Evolutionary conservation across 1,284 basidiomycete species (phyloP), one percentile per base, ranked within the genome.

Genomic region (Melampsora americana): DNA sequence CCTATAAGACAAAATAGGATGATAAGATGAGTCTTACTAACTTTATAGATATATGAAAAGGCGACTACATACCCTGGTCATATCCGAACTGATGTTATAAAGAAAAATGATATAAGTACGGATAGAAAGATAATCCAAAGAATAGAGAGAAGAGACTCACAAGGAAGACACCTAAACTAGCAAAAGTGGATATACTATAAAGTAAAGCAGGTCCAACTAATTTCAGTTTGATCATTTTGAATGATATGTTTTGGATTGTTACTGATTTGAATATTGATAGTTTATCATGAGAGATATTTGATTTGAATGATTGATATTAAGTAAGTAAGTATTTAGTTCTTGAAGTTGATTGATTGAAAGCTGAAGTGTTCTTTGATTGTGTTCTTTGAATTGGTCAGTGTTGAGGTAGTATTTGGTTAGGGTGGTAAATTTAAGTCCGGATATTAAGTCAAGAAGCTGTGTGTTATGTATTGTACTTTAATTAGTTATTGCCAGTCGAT

Each of bases 121-220:
- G 26, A 42, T 16, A 53, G 32, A 32, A 26, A 28, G 1, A 20
- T 16, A 18, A 60, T 42, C 14, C 16, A 28, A 61, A 5, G 35
- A 48, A 66, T 26, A 2, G 18, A 32, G 14, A 1, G 1, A 50
- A 0, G 69, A 16, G 18, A 85, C 88, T 81, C 79, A 94, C 91
- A 79, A 93, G 86, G 81, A 94, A 94, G 48, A 95, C 92, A 68
- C 93, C 93, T 44, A 95, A 84, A 84, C 90, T 91, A 78, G 90
- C 92, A 79, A 95, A 94, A 77, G 90, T 85, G 44, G 92, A 90
- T 79, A 92, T 89, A 12, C 89, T 87, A 82, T 92, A 92, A 73
- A 95, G 88, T 48, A 95, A 86, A 28, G 88, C 87, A 81, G 90
- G 88, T 78, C 93, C 93, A 69, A 92, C 90, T 75, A 93, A 87